A percentile compares a stretch with the other conserved stretches of the same genome.
Conservation (phyloP, 2,329 filamentous ascomycete species). For the Ophioceras dolichostomum region DNA sequence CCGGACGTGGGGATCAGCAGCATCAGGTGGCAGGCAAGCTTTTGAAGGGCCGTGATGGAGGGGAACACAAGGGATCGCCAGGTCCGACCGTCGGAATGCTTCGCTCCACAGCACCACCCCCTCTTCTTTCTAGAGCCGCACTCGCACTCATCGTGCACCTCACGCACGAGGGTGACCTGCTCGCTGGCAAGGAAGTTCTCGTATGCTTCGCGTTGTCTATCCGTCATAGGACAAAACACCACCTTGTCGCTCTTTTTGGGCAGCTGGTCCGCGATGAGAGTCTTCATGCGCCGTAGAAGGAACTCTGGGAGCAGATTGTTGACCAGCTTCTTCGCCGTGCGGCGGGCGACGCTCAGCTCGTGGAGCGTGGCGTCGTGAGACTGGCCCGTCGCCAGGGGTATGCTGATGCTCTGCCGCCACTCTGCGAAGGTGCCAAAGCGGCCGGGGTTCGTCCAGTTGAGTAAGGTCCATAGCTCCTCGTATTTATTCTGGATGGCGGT, state of each 20-base stretch:
- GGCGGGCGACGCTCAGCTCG: constrained; percentile 69
- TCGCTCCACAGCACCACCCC: constrained; percentile 69
- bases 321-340: constrained; percentile 73
- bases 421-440: constrained; percentile 49
- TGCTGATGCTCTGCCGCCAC: constrained; percentile 69
- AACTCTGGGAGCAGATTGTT: constrained; percentile 79
- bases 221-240: constrained; percentile 86
- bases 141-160: constrained; percentile 53
- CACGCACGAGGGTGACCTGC: constrained; percentile 55
- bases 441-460: constrained; percentile 94
- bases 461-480: constrained; percentile 87
- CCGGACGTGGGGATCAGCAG: constrained; percentile 60
- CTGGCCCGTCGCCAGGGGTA: constrained; percentile 76
- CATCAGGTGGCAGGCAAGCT: constrained; percentile 86
- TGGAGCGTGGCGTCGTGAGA: constrained; percentile 80
- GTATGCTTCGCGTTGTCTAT: constrained; percentile 71
- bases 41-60: constrained; percentile 68
- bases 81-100: constrained; percentile 45
- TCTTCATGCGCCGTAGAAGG: constrained; percentile 88
- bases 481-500: constrained; percentile 98
- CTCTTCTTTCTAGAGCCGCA: constrained; percentile 58
- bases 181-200: constrained; percentile 66
- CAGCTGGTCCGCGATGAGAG: constrained; percentile 79
- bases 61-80: constrained; percentile 81
- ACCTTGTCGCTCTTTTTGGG: constrained; percentile 92